Base-by-base conservation (phyloP, 2,329 filamentous ascomycete species). In the Exophiala sp. region DNA sequence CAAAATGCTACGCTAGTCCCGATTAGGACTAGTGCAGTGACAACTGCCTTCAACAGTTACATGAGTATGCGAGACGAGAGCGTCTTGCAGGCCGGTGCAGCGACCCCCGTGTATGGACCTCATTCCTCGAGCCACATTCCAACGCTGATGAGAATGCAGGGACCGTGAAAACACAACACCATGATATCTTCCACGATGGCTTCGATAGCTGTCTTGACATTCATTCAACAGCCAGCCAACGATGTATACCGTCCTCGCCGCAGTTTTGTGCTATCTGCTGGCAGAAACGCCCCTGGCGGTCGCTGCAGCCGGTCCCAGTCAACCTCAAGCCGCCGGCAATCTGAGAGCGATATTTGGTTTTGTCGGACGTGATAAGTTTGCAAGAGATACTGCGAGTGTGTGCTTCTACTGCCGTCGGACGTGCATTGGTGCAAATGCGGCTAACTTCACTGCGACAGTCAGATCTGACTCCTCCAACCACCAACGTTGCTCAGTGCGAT, bases 141-240 rank as follows among this genome's bases (percentile, higher is more conserved):
- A 52, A 36, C 39, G 48, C 33, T 56, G 43, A 51, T 38, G 18
- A 42, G 50, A 45, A 53, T 56, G 45, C 35, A 56, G 52, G 51
- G 50, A 40, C 49, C 50, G 50, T 54, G 57, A 53, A 44, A 34
- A 21, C 43, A 54, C 47, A 48, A 58, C 52, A 56, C 20, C 44
- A 38, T 45, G 38, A 21, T 20, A 11, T 24, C 45, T 33, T 20
- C 24, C 20, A 34, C 16, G 16, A 40, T 40, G 52, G 12, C 33
- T 16, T 9, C 32, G 6, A 20, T 47, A 9, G 32, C 32, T 21
- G 29, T 14, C 34, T 33, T 39, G 20, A 49, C 40, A n/a, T 16
- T 33, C 29, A 10, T 46, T 12, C 24, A 5, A 21, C 24, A 29
- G 33, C 8, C 11, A 24, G 11, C 16, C 33, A 6, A 56, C 46